These are phyloP conservation scores for Aphanomyces astaci DNA, from an alignment of 352 stramenopile genomes.

Conservation along the genomic window DNA sequence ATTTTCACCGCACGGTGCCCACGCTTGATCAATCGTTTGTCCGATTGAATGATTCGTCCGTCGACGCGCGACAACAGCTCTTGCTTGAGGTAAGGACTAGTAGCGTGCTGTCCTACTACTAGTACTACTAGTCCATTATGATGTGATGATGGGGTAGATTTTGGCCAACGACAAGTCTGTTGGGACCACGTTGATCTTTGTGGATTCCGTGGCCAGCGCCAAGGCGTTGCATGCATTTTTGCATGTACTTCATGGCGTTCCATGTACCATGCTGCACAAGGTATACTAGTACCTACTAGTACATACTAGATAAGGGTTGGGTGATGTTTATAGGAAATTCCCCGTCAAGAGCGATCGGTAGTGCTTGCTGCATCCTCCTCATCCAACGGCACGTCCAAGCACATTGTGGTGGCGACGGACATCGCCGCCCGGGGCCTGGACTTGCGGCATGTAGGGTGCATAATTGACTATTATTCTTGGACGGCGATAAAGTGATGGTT, in stretches of 20 bases:
- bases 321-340: slow-evolving; percentile 62
- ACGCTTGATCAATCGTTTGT: slow-evolving; percentile 33
- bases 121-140: no score
- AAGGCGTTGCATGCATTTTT: slow-evolving; percentile 49
- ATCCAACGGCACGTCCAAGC: slow-evolving; percentile 23
- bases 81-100: slow-evolving; percentile 26
- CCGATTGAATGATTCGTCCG: slow-evolving; percentile 27
- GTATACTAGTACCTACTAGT: no score
- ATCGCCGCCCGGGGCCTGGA: slow-evolving; percentile 68
- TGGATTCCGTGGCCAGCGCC: slow-evolving; percentile 66
- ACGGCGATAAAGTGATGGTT: no score
- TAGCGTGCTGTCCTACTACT: no score
- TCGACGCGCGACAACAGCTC: slow-evolving; percentile 33
- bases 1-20: slow-evolving; percentile 63
- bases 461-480: no score
- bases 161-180: slow-evolving; percentile 26
- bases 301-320: no score
- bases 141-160: no score
- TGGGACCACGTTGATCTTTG: slow-evolving; percentile 59
- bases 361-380: slow-evolving; percentile 35
- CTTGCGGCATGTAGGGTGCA: slow-evolving; percentile 59
- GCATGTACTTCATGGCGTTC: neutral
- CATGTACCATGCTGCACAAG: slow-evolving; percentile 24
- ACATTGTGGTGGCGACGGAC: slow-evolving; percentile 64
- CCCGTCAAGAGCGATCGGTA: slow-evolving; percentile 38